A percentile compares a stretch with the other conserved stretches of the same genome.
These are phyloP conservation scores for Clitocybe nebularis DNA, from an alignment of 1,284 basidiomycete species.

Conservation along the genomic window DNA sequence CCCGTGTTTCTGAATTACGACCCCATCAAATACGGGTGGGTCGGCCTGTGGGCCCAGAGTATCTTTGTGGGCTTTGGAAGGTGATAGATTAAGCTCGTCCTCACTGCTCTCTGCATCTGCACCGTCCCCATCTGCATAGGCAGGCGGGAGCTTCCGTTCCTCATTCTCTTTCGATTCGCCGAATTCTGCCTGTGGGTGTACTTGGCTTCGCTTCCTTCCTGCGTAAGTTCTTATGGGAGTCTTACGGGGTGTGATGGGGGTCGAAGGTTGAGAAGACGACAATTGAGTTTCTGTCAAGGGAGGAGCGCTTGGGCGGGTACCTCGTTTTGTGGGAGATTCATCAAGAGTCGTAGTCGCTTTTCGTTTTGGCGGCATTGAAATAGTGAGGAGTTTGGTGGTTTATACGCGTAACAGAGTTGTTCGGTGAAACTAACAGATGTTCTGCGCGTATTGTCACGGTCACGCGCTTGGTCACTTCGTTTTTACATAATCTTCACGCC, in stretches of 20 bases:
- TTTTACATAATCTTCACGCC: conserved; percentile 10
- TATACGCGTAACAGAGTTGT: background rate
- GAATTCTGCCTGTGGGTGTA: too few species aligned
- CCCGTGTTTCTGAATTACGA: too few species aligned
- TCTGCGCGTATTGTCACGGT: conserved; percentile 23
- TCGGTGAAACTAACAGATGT: background rate
- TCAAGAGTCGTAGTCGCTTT: conserved; percentile 29
- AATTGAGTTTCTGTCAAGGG: too few species aligned
- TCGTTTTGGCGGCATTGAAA: conserved; percentile 39
- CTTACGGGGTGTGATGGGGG: conserved; percentile 1
- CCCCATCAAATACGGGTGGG: too few species aligned
- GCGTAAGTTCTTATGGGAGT: conserved; percentile 14
- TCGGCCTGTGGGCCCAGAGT: too few species aligned
- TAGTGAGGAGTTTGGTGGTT: conserved; percentile 3
- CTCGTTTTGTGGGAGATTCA: conserved; percentile 24
- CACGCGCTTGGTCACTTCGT: conserved; percentile 21
- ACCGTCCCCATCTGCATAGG: conserved; percentile 1
- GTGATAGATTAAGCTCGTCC: conserved; percentile 18
- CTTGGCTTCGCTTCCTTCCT: too few species aligned
- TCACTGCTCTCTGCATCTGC: conserved; percentile 10
- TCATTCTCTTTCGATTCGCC: conserved; percentile 14
- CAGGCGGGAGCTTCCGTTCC: too few species aligned
- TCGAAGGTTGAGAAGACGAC: too few species aligned
- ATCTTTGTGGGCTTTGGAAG: conserved; percentile 9
- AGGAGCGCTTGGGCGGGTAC: conserved; percentile 10